Evolutionary conservation across 2,329 filamentous ascomycete genomes (phyloP).

Genomic region (Amauroascus verrucosus): DNA sequence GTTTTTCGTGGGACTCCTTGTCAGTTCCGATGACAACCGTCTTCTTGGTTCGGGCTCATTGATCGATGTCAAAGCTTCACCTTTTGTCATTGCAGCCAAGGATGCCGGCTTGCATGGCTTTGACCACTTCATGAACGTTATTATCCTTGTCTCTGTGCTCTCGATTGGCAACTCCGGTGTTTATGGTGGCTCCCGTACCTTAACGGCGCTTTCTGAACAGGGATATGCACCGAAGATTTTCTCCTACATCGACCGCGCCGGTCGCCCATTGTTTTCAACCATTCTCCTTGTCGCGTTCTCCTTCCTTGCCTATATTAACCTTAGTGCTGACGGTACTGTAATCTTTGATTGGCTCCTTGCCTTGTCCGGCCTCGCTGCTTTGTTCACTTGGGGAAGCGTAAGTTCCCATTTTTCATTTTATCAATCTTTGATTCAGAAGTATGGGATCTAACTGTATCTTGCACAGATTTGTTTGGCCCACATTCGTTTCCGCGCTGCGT

Average conservation of each 20-base stretch:
- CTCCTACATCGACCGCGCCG: conserved; percentile 37
- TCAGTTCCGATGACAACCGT: conserved; percentile 31
- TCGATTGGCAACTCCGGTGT: conserved; percentile 51
- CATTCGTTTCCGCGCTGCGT: conserved; percentile 56
- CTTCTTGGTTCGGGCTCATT: conserved; percentile 32
- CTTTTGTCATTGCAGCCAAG: conserved; percentile 57
- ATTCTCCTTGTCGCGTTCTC: conserved; percentile 33
- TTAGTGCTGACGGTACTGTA: conserved; percentile 36
- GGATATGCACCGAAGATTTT: conserved; percentile 38
- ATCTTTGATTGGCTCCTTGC: conserved; percentile 57
- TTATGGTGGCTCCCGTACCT: conserved; percentile 48
- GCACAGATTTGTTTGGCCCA: conserved; percentile 50
- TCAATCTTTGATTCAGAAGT: not conserved
- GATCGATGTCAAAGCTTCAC: conserved; percentile 43
- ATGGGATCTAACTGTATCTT: not conserved
- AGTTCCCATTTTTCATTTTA: conserved; percentile 1
- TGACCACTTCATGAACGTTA: conserved; percentile 56
- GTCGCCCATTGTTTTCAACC: conserved; percentile 37
- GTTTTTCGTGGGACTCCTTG: conserved; percentile 38
- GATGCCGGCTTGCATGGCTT: conserved; percentile 51
- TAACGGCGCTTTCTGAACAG: conserved; percentile 44
- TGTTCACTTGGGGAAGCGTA: conserved; percentile 54
- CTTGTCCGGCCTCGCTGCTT: conserved; percentile 51
- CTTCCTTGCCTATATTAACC: conserved; percentile 34
- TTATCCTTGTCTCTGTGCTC: conserved; percentile 53